Evolutionary conservation across 257 asterid species (phyloP), one percentile per base, ranked within the genome.

Genomic region (Solanum virginianum): DNA sequence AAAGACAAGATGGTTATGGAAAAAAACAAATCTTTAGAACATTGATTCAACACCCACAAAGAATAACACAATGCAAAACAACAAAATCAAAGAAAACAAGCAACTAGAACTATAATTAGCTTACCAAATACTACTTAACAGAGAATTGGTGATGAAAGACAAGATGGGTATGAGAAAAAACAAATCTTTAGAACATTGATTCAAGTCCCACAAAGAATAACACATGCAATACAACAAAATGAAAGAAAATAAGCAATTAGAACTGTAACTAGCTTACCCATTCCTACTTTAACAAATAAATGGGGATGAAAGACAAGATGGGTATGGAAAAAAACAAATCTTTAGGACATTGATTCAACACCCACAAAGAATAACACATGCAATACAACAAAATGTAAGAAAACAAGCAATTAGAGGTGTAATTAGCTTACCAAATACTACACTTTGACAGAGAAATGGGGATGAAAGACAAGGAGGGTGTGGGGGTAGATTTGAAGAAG

Each of bases 401-500:
- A 62, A 77, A 15, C 8, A 77, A 24, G 16, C 9, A 77, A 9
- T 51, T 77, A 26, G 15, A 77, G 29, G 10, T n/a, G 85, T 32
- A 47, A 36, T 79, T 24, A 81, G 63, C 32, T 36, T 43, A 56
- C 75, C 82, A 53, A 70, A 41, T 32, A 15, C 41, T 63, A 63
- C 53, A 63, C 79, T 69, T n/a, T 69, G 79, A 69, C 51, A 69
- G 82, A 51, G 20, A 63, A 63, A 74, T 32, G 65, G 51, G 51
- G 39, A 69, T 59, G 39, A 29, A 36, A 22, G 17, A 51, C 10
- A 6, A 18, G 8, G 83, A 32, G 47, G 86, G 57, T n/a, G 79
- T 18, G 57, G 59, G 51, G 88, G 32, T 71, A 87, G 88, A 82
- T 86, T 84, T 86, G 68, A 65, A 85, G 83, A 41, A 54, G 41